These are phyloP conservation scores for Oxytropis ochrocephala DNA, from an alignment of 306 rosid genomes.

Conservation along the genomic window DNA sequence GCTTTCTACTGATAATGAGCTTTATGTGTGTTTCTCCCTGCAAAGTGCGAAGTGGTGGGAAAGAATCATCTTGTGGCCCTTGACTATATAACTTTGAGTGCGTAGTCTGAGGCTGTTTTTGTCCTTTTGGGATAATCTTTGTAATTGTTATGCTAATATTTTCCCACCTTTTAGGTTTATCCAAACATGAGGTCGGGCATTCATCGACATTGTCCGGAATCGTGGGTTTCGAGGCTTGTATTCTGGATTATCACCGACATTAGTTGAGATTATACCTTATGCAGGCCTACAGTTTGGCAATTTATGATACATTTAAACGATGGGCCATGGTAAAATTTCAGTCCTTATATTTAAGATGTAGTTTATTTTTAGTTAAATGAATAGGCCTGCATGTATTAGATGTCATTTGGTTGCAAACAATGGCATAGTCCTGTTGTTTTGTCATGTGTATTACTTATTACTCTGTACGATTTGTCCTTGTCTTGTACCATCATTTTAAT, in stretches of 20 bases:
- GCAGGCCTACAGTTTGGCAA: constrained; percentile 97
- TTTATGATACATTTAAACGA: constrained; percentile 86
- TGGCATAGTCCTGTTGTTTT: background rate
- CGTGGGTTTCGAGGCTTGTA: constrained; percentile 85
- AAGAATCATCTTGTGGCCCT: background rate
- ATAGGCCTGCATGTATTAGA: too few species aligned
- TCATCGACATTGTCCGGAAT: constrained; percentile 48
- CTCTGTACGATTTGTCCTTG: background rate
- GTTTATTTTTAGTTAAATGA: constrained; percentile 4
- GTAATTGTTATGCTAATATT: constrained; percentile 8
- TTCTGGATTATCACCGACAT: constrained; percentile 90
- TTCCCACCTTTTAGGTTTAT: constrained; percentile 54
- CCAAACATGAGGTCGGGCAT: constrained; percentile 90
- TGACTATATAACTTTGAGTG: background rate
- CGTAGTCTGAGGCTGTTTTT: background rate
- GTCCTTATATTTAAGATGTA: constrained; percentile 3
- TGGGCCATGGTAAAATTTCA: constrained; percentile 67
- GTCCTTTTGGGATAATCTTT: background rate
- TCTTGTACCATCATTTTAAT: background rate
- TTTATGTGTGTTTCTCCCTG: constrained; percentile 3
- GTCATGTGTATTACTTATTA: too few species aligned
- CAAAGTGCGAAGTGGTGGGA: background rate
- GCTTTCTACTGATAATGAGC: background rate
- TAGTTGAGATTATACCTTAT: constrained; percentile 96
- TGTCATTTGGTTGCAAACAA: constrained; percentile 2